These are phyloP conservation scores for Pleurotus salmoneostramineus DNA, from an alignment of 768 basidiomycete genomes.

Conservation along the genomic window DNA sequence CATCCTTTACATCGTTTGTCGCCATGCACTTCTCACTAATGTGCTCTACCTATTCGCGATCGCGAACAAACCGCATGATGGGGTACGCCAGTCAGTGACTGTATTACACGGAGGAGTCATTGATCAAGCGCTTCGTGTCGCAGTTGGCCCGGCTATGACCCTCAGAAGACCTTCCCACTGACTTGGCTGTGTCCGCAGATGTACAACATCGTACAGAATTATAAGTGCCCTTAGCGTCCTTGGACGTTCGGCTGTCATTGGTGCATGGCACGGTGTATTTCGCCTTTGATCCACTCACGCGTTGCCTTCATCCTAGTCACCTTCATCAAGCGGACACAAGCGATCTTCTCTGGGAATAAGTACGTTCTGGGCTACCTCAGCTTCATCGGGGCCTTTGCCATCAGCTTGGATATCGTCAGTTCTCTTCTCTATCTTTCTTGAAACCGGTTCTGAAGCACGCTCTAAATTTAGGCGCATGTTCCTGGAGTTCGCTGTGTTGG, in stretches of 20 bases:
- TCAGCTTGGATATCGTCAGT: conserved; percentile 21
- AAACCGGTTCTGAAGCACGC: background rate
- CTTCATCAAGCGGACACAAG: conserved; percentile 17
- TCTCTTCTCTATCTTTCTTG: background rate
- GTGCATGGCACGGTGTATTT: conserved; percentile 8
- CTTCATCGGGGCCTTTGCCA: conserved; percentile 15
- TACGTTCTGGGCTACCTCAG: conserved; percentile 16
- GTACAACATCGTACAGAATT: conserved; percentile 22
- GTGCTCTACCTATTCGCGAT: conserved; percentile 26
- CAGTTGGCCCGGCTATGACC: background rate
- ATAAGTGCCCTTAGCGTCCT: conserved; percentile 24
- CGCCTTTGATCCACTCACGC: background rate
- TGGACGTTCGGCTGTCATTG: conserved; percentile 23
- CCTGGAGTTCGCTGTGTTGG: conserved; percentile 20
- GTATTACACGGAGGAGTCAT: background rate
- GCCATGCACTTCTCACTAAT: conserved; percentile 29
- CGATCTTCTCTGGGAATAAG: conserved; percentile 18
- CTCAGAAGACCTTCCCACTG: background rate
- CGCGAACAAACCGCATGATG: conserved; percentile 12
- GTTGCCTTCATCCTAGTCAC: background rate
- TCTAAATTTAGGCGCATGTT: conserved; percentile 16
- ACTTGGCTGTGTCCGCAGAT: conserved; percentile 12
- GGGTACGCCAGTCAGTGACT: conserved; percentile 9
- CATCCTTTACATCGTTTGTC: conserved; percentile 25
- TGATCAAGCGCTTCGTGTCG: background rate